Evolutionary conservation across 73 alveolate genomes (phyloP), one percentile per base, ranked within the genome.

Genomic region (Paramecium octaurelia): DNA sequence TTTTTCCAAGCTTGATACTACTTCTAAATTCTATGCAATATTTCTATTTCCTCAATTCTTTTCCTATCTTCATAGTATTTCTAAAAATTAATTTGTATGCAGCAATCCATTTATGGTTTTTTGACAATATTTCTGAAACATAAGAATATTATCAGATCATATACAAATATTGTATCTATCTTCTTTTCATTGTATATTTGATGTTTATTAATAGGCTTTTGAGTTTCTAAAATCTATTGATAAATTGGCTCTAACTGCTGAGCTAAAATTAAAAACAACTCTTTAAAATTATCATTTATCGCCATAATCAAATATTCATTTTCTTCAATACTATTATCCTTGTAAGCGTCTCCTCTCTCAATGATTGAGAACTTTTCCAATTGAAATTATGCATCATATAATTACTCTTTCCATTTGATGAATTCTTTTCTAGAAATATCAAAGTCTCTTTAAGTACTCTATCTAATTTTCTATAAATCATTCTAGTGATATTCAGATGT

Each of bases 281-380:
- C 24, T 40, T 70, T 89, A 27, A 89, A 69, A 43, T 64, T 89
- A 73, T 89, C 92, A 89, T 89, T 89, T n/a, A 89, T 70, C 6
- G 94, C 94, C 88, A 89, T 70, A 11, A 89, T 89, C 9, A 89
- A 36, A 6, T 43, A 89, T 40, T 89, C 94, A 29, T 89, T 89
- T 46, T 89, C 94, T 46, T 89, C 94, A 11, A 89, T 70, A 12
- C 35, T 27, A 1, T 38, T 68, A 54, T 86, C 93, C 24, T 88
- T 71, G 27, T 69, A 89, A 54, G 94, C 94, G 71, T 44, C 77
- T 4, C 94, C 94, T 89, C 94, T 89, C 14, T 64, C 58, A 0
- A 36, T 89, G 12, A 70, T 16, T 9, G 50, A 21, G 36, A 89
- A 89, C 24, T 40, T 54, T 48, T 58, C 60, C 6, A 89, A 83